Conservation (phyloP, 805 yeast genomes). For the Millerozyma acaciae region DNA sequence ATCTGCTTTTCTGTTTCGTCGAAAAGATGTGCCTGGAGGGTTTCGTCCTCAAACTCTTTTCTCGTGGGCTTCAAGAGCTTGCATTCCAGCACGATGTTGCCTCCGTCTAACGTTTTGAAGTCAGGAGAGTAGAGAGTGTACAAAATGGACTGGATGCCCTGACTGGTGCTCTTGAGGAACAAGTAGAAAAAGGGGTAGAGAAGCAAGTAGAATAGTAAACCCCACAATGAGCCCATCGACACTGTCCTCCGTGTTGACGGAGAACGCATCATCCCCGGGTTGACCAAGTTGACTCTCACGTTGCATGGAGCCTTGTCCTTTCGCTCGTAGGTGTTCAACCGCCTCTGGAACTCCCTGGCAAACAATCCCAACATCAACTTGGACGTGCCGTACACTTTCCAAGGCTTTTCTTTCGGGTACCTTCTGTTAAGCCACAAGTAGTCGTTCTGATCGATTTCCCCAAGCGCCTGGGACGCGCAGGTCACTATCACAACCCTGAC, state of each 20-base stretch:
- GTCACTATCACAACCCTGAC: conserved; percentile 77
- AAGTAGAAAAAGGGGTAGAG: conserved; percentile 82
- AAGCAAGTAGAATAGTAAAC: conserved; percentile 57
- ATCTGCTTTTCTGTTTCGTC: conserved; percentile 60
- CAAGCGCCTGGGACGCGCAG: conserved; percentile 76
- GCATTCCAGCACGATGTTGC: conserved; percentile 73
- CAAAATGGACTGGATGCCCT: conserved; percentile 77
- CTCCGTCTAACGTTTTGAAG: conserved; percentile 57
- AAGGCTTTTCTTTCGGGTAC: conserved; percentile 63
- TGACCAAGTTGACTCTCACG: conserved; percentile 68
- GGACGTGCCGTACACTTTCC: conserved; percentile 77
- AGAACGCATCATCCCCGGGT: conserved; percentile 91
- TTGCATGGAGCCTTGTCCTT: conserved; percentile 70
- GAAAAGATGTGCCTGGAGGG: conserved; percentile 56
- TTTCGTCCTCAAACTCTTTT: conserved; percentile 59
- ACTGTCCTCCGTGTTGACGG: conserved; percentile 77
- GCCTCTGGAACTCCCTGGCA: conserved; percentile 74
- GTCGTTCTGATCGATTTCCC: conserved; percentile 58
- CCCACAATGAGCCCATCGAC: conserved; percentile 68
- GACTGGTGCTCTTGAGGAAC: conserved; percentile 65
- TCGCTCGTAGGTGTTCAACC: conserved; percentile 54
- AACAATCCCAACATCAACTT: conserved; percentile 73
- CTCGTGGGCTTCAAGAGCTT: conserved; percentile 51
- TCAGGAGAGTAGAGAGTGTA: conserved; percentile 73
- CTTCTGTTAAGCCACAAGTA: conserved; percentile 56